phyloP scores from a whole-genome alignment of 2,329 filamentous ascomycete species.

The Clonostachys chloroleuca region DNA sequence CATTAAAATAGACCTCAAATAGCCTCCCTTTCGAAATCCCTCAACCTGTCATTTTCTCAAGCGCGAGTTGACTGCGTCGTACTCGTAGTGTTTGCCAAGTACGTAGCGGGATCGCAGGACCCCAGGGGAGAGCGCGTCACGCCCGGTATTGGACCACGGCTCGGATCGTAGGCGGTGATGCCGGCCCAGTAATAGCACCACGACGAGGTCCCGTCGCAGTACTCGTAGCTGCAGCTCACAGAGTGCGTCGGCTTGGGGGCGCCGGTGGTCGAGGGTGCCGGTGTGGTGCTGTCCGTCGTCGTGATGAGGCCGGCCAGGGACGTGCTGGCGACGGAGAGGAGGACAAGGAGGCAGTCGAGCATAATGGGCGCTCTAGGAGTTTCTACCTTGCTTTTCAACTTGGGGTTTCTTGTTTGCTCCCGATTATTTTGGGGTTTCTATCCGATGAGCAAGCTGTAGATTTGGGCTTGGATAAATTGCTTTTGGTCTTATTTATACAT shows the following conservation, averaged over 20 bases:
- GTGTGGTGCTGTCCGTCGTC: background rate
- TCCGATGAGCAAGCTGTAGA: too few relatives aligned
- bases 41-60: too few relatives aligned
- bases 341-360: background rate
- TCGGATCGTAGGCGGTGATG: slow-evolving; percentile 24
- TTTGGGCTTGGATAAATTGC: too few relatives aligned
- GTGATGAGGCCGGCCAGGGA: background rate
- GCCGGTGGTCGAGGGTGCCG: background rate
- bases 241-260: slow-evolving; percentile 3
- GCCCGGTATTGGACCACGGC: slow-evolving; percentile 25
- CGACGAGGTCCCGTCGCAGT: slow-evolving; percentile 23
- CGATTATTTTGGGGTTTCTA: too few relatives aligned
- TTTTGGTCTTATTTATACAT: too few relatives aligned
- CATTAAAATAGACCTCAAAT: too few relatives aligned
- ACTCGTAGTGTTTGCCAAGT: background rate
- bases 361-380: background rate
- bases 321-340: background rate
- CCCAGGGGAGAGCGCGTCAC: slow-evolving; percentile 26
- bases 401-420: too few relatives aligned
- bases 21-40: too few relatives aligned
- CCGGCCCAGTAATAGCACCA: slow-evolving; percentile 34
- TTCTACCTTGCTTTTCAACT: too few relatives aligned
- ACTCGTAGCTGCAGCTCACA: slow-evolving; percentile 23
- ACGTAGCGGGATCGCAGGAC: slow-evolving; percentile 10
- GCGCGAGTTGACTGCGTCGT: too few relatives aligned